These are phyloP conservation scores for Leccinellum luteum DNA, from an alignment of 768 basidiomycete genomes.

Conservation along the genomic window DNA sequence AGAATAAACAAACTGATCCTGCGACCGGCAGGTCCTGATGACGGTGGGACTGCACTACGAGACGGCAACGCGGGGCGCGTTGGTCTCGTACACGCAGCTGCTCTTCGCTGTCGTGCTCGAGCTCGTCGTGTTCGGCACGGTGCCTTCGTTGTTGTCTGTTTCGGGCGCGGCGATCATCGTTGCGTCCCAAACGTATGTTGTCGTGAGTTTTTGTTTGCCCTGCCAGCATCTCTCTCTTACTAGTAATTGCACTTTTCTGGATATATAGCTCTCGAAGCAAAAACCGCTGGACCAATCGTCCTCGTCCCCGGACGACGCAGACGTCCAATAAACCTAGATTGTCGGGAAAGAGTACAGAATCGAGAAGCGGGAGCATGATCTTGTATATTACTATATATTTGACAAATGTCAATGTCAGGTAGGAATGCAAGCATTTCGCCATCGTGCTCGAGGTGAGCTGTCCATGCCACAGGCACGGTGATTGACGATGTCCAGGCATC, in stretches of 20 bases:
- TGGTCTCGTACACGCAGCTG: constrained; percentile 63
- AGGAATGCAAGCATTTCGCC: too few relatives aligned
- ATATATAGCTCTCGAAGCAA: constrained; percentile 3
- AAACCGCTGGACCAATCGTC: background rate
- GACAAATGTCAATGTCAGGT: too few relatives aligned
- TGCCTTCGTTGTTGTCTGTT: constrained; percentile 57
- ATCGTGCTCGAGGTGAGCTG: too few relatives aligned
- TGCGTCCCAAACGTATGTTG: constrained; percentile 11
- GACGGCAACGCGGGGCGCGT: constrained; percentile 58
- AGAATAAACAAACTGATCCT: background rate
- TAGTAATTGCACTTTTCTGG: background rate
- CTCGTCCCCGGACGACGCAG: too few relatives aligned
- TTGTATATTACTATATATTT: too few relatives aligned
- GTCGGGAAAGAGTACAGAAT: too few relatives aligned
- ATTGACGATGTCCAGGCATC: too few relatives aligned
- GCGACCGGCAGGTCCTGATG: constrained; percentile 43
- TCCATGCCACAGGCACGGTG: too few relatives aligned
- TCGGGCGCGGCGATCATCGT: constrained; percentile 67
- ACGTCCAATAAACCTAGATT: too few relatives aligned
- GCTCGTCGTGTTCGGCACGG: constrained; percentile 57
- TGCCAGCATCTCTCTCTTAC: background rate
- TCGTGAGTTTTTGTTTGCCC: background rate
- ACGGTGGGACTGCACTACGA: constrained; percentile 62
- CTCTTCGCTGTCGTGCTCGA: constrained; percentile 70
- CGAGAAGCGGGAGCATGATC: too few relatives aligned